Base-by-base conservation (phyloP, 768 basidiomycete species). In the Russula vinacea region DNA sequence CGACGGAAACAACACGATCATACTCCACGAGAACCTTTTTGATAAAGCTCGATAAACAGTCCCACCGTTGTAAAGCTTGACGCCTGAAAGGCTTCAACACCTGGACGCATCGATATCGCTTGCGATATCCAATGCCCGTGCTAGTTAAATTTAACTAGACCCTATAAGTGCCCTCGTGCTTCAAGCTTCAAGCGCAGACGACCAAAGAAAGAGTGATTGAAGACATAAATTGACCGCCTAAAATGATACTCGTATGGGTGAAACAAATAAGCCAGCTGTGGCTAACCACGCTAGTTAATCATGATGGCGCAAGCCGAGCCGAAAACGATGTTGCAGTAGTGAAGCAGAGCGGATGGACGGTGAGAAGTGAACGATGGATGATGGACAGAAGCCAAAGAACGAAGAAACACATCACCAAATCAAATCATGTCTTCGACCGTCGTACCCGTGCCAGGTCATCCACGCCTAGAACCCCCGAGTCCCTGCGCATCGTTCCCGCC, bases 391-490 rank as follows among this genome's bases (percentile, higher is more conserved):
- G 22, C 22, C 45, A 9, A 22, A 47, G n/a, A 47, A 47, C 45
- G 35, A 47, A 19, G 22, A 47, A 47, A 10, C 45, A 26, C 49
- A 50, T 14, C 49, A 24, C 19, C 33, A 11, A 35, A 22, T 35
- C 29, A 57, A n/a, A 0, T 13, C 29, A 29, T 44, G 29, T 33
- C 26, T 29, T 13, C 56, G 26, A 29, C 17, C 56, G 44, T 13
- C n/a, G 44, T 24, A 58, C 53, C 35, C 35, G 62, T 17, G 40
- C 62, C 22, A 52, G 19, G 22, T 67, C 67, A 37, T 67, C 67
- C 17, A 7, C 6, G 5, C 65, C 39, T 50, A 62, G 24, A 39
- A 63, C 54, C 5, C 51, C 66, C 44, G 66, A 67, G 35, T 67
- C 60, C 47, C 49, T 37, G 22, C 66, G 61, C 44, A 29, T 29